These are phyloP conservation scores for Pleurotus tuoliensis DNA, from an alignment of 768 basidiomycete genomes.

Conservation along the genomic window DNA sequence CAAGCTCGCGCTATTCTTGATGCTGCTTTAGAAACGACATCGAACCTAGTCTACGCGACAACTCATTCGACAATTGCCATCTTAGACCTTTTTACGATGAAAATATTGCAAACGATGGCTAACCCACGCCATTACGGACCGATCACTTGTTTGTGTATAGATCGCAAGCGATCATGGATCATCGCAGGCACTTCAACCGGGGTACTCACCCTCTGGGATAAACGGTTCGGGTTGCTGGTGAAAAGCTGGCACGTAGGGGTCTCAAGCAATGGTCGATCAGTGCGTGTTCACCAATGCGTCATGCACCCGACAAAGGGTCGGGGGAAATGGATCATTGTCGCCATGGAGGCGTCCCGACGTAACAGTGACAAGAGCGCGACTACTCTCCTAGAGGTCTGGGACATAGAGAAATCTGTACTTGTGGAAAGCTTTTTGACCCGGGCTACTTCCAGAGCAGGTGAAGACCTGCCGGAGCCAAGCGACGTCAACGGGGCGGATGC, in stretches of 20 bases:
- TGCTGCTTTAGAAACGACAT: constrained; percentile 49
- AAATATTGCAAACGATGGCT: constrained; percentile 67
- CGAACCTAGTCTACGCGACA: constrained; percentile 83
- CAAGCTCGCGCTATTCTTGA: not conserved
- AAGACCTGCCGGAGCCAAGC: constrained; percentile 50
- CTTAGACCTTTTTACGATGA: constrained; percentile 85
- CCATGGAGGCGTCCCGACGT: constrained; percentile 55
- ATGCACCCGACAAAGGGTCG: constrained; percentile 86
- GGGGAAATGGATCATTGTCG: constrained; percentile 88
- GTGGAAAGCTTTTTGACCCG: constrained; percentile 78
- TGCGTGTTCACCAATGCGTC: constrained; percentile 67
- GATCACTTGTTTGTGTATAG: constrained; percentile 80
- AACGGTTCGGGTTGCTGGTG: constrained; percentile 85
- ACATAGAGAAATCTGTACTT: constrained; percentile 75
- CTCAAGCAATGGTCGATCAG: constrained; percentile 45
- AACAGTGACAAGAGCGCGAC: constrained; percentile 34
- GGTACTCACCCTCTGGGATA: constrained; percentile 88
- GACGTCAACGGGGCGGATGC: constrained; percentile 51
- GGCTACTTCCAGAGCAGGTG: constrained; percentile 36
- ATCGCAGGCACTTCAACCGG: constrained; percentile 86
- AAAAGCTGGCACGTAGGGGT: constrained; percentile 82
- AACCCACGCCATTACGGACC: constrained; percentile 86
- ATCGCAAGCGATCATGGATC: constrained; percentile 84
- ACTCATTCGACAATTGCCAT: constrained; percentile 72
- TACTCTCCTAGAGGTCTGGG: constrained; percentile 83